Conservation (phyloP, 2,329 filamentous ascomycete genomes). For the Whalleya microplaca region DNA sequence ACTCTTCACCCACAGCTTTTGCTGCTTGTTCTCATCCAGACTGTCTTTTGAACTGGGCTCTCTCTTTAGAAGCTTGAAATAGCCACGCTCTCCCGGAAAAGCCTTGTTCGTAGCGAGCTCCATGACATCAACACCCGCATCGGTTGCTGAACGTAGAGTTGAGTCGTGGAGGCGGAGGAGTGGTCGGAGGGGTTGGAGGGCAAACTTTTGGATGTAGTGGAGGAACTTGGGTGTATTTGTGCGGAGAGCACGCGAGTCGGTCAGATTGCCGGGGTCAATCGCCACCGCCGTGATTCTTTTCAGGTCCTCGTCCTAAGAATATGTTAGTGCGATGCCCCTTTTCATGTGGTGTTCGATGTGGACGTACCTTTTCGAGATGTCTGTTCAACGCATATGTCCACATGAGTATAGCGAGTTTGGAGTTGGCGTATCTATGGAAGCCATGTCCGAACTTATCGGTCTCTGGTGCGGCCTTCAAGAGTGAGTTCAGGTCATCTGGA, state of each 20-base stretch:
- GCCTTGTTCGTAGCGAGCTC: slow-evolving; percentile 23
- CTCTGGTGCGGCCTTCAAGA: slow-evolving; percentile 41
- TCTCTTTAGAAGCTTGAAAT: slow-evolving; percentile 30
- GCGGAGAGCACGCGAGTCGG: slow-evolving; percentile 41
- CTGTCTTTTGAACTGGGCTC: slow-evolving; percentile 28
- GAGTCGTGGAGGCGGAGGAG: slow-evolving; percentile 38
- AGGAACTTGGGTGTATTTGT: slow-evolving; percentile 38
- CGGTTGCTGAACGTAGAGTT: slow-evolving; percentile 32
- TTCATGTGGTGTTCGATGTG: neutral
- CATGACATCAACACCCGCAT: slow-evolving; percentile 31
- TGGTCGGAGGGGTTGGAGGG: slow-evolving; percentile 29
- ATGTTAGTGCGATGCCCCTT: neutral
- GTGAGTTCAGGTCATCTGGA: slow-evolving; percentile 40
- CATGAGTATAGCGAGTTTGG: slow-evolving; percentile 45
- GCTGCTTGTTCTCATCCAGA: slow-evolving; percentile 26
- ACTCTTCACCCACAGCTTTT: slow-evolving; percentile 30
- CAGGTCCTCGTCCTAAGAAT: slow-evolving; percentile 25
- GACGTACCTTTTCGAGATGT: slow-evolving; percentile 31
- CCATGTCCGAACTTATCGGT: slow-evolving; percentile 42
- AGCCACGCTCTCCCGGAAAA: slow-evolving; percentile 39
- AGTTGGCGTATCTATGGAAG: slow-evolving; percentile 48
- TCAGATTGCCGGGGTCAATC: slow-evolving; percentile 34
- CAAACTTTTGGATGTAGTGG: slow-evolving; percentile 31
- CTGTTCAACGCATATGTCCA: slow-evolving; percentile 46
- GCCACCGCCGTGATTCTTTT: slow-evolving; percentile 32